Percentiles rank a stretch among this genome's conserved stretches.
Evolutionary conservation across 345 rosid genomes (phyloP).

Genomic region (Lepidium sativum): DNA sequence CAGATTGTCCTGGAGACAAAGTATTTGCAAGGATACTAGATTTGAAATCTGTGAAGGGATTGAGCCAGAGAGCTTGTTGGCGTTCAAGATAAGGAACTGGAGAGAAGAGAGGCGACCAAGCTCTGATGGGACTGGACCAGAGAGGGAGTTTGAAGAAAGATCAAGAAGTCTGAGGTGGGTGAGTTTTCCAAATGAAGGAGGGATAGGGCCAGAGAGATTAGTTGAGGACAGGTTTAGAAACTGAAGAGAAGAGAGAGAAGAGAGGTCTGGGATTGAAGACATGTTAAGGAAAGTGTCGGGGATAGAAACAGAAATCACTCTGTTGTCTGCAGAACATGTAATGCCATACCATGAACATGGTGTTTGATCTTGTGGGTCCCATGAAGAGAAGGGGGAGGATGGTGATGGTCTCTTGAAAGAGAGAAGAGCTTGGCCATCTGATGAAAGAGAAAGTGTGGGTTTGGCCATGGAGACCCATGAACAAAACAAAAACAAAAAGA

Average conservation of each 20-base stretch:
- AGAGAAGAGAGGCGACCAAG: constrained; percentile 68
- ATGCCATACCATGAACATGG: constrained; percentile 95
- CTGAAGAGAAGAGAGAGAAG: constrained; percentile 76
- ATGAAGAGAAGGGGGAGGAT: constrained; percentile 52
- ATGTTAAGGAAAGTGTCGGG: constrained; percentile 81
- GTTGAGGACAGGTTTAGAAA: constrained; percentile 88
- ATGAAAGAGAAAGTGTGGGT: constrained; percentile 41
- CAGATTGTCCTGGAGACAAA: constrained; percentile 83
- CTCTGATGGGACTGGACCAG: constrained; percentile 61
- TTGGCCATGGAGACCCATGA: constrained; percentile 29
- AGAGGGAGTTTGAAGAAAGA: constrained; percentile 87
- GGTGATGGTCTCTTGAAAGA: constrained; percentile 40
- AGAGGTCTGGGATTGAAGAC: constrained; percentile 65
- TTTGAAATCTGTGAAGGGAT: constrained; percentile 66
- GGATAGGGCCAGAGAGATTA: constrained; percentile 79
- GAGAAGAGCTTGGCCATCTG: constrained; percentile 75
- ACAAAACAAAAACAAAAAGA: constrained; percentile 29
- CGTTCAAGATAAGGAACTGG: constrained; percentile 74
- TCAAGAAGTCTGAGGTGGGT: constrained; percentile 66
- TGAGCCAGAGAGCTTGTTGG: constrained; percentile 61
- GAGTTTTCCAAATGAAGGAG: constrained; percentile 66
- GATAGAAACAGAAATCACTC: constrained; percentile 75
- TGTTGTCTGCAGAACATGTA: constrained; percentile 71
- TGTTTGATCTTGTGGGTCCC: constrained; percentile 65
- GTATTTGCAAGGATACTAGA: constrained; percentile 57